Percentiles rank a stretch among this genome's conserved stretches.
Evolutionary conservation across 495 filamentous ascomycete species (phyloP).

Genomic region (Chaetomium cochliodes): DNA sequence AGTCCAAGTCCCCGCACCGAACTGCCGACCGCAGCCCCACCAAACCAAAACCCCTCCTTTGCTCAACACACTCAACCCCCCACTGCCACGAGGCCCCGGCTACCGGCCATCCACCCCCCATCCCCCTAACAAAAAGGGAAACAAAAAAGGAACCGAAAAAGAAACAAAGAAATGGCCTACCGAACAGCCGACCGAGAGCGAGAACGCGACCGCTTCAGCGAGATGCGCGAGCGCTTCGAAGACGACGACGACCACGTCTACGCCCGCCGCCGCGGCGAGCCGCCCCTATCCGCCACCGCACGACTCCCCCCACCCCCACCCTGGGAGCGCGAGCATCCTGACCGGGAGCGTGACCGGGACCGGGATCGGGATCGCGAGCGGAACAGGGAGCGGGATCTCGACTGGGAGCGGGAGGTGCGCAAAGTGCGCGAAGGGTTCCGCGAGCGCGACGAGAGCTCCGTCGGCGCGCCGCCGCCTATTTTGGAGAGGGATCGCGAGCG

Average conservation of each 20-base stretch:
- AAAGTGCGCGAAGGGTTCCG: too few relatives aligned
- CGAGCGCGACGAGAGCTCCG: too few relatives aligned
- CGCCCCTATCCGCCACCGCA: slow-evolving; percentile 10
- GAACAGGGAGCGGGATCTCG: not conserved
- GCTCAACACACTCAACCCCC: too few relatives aligned
- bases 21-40: too few relatives aligned
- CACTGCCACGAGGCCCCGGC: not conserved
- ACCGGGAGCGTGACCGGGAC: slow-evolving; percentile 1
- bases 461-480: not conserved
- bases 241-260: slow-evolving; percentile 34
- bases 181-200: slow-evolving; percentile 41
- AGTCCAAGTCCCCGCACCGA: too few relatives aligned
- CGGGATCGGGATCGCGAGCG: slow-evolving; percentile 7
- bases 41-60: too few relatives aligned
- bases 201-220: slow-evolving; percentile 31
- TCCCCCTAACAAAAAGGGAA: not conserved
- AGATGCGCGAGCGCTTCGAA: slow-evolving; percentile 39
- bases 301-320: slow-evolving; percentile 26
- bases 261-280: slow-evolving; percentile 23
- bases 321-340: not conserved
- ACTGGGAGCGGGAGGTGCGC: not conserved
- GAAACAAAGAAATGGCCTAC: slow-evolving; percentile 29
- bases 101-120: not conserved
- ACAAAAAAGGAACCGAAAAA: too few relatives aligned
- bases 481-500: not conserved